A percentile compares a stretch with the other conserved stretches of the same genome.
These are phyloP conservation scores for Dichotomocladium elegans DNA, from an alignment of 371 early-diverging fungal species.

Conservation along the genomic window DNA sequence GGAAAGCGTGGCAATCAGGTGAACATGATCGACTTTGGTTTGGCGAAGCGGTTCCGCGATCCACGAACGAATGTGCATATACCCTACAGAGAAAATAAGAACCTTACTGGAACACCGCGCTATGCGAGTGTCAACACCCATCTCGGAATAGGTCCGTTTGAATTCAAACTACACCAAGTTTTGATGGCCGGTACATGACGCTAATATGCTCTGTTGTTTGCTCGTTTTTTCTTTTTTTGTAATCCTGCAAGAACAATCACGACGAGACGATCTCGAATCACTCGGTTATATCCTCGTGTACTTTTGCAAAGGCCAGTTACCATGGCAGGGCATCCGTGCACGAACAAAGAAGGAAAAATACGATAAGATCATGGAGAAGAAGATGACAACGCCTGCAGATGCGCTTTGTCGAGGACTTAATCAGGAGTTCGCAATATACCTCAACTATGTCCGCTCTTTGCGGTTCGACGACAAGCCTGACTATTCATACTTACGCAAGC, in stretches of 20 bases:
- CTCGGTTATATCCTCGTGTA: slow-evolving; percentile 99
- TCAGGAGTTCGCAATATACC: slow-evolving; percentile 93
- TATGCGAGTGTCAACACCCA: slow-evolving; percentile 99
- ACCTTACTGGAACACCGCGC: slow-evolving; percentile 99
- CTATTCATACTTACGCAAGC: slow-evolving; percentile 94
- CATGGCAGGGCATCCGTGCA: slow-evolving; percentile 99
- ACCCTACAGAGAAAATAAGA: slow-evolving; percentile 96
- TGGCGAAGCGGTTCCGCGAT: slow-evolving; percentile 96
- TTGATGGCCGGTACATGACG: neutral
- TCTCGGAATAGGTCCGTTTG: slow-evolving; percentile 92
- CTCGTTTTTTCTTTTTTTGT: no score
- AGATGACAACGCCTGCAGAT: slow-evolving; percentile 96
- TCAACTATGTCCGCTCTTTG: slow-evolving; percentile 95
- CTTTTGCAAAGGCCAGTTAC: slow-evolving; percentile 96
- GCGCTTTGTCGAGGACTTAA: slow-evolving; percentile 96
- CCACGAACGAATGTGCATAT: slow-evolving; percentile 96
- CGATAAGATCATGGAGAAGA: slow-evolving; percentile 99
- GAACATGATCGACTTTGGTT: slow-evolving; percentile 98
- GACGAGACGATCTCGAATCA: slow-evolving; percentile 99
- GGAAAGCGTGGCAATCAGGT: slow-evolving; percentile 94
- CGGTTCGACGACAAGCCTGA: slow-evolving; percentile 99
- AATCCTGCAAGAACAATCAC: slow-evolving; percentile 97
- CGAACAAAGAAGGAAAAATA: slow-evolving; percentile 99
- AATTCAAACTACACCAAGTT: no score
- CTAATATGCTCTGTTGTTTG: neutral